Conservation (phyloP, 2,329 filamentous ascomycete genomes). For the Fusarium miscanthi region DNA sequence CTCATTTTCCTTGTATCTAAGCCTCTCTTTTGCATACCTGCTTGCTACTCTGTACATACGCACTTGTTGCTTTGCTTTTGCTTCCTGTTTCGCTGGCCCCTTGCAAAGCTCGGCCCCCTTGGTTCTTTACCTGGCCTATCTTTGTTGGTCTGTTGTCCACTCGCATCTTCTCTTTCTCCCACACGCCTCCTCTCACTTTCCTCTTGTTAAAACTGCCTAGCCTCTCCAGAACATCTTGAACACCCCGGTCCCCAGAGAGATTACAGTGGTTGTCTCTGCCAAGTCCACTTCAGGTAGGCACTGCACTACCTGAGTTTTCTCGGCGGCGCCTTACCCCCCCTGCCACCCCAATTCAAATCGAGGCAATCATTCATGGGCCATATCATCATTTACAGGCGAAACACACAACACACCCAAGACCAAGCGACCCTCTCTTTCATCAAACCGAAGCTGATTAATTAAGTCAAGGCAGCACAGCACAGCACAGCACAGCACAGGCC, state of each 20-base stretch:
- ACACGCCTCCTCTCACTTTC: slow-evolving; percentile 35
- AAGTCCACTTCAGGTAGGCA: slow-evolving; percentile 34
- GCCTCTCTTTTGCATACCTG: slow-evolving; percentile 26
- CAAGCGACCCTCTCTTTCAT: slow-evolving; percentile 32
- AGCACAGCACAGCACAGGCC: background rate
- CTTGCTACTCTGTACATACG: slow-evolving; percentile 5
- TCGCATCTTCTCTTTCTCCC: slow-evolving; percentile 31
- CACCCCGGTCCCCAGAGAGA: slow-evolving; percentile 31
- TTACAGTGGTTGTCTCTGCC: slow-evolving; percentile 35
- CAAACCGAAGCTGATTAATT: slow-evolving; percentile 40
- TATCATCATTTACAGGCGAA: slow-evolving; percentile 40
- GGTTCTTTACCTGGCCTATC: slow-evolving; percentile 29
- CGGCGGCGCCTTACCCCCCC: slow-evolving; percentile 37
- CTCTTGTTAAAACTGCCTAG: slow-evolving; percentile 30
- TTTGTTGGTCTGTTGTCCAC: slow-evolving; percentile 25
- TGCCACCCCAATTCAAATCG: slow-evolving; percentile 26
- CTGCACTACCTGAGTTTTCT: slow-evolving; percentile 34
- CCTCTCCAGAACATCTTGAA: slow-evolving; percentile 26
- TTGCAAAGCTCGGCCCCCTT: slow-evolving; percentile 32
- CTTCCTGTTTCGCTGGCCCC: slow-evolving; percentile 24
- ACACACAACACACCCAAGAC: slow-evolving; percentile 26
- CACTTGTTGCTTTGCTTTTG: slow-evolving; percentile 12
- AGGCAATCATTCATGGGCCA: slow-evolving; percentile 37
- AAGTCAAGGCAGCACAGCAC: slow-evolving; percentile 33
- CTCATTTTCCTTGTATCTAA: slow-evolving; percentile 30